Base-by-base conservation (phyloP, 2,329 filamentous ascomycete genomes). In the Hypoxylon sp. region DNA sequence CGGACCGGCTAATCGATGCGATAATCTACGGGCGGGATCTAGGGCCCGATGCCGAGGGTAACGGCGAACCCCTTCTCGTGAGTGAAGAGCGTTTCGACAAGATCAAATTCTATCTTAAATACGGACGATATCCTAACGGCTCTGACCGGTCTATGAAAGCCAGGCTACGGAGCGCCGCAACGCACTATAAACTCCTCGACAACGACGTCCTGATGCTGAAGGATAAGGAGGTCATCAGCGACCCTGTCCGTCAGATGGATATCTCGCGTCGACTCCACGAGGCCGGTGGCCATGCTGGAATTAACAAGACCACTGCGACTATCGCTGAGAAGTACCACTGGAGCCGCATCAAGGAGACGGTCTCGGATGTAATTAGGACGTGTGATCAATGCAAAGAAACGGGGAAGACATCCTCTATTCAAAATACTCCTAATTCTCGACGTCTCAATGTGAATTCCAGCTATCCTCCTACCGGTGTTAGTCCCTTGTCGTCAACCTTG, bases 31-130 rank as follows among this genome's bases (percentile, higher is more conserved):
- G 94, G 34, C 85, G 88, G 59, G 89, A 90, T 74, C 82, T 89
- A 67, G 82, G 81, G 14, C 78, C 78, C 49, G 79, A 78, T 65
- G 75, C 76, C 71, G 77, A 78, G 49, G 81, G 77, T 49, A 85
- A 82, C 68, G 81, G 77, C 76, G 87, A 87, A 74, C 93, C 96
- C 78, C 93, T 96, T 79, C 90, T 93, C 78, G 91, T 95, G 75
- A 94, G 91, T 80, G 94, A 98, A 84, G 94, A 98, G 83, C 93
- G 96, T 74, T 98, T 98, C 84, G 95, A 98, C 85, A 98, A 98
- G 85, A 98, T 98, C 79, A 92, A 94, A 77, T 98, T 93, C 84
- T 98, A 98, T 81, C 89, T 98, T 77, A 97, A 97, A 82, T 93
- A 94, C 79, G 91, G 91, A 77, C 93, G 94, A 80, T 98, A 99